A percentile compares a stretch with the other conserved stretches of the same genome.
Evolutionary conservation across 2,329 filamentous ascomycete genomes (phyloP).

Genomic region (Scleromitrula shiraiana): DNA sequence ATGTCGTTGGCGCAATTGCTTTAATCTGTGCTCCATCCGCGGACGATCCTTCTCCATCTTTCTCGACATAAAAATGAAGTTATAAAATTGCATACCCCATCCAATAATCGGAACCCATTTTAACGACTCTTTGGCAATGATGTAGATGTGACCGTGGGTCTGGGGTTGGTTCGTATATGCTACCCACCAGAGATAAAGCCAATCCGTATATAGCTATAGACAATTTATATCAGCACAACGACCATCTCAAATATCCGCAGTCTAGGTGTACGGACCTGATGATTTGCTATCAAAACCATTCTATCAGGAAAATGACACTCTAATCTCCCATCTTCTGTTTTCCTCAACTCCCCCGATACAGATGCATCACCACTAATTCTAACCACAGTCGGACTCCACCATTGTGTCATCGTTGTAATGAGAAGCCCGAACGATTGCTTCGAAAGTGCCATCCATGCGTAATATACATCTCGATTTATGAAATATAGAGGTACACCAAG

Average conservation of each 20-base stretch:
- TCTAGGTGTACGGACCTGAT: conserved; percentile 56
- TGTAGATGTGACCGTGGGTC: conserved; percentile 82
- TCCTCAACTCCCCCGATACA: conserved; percentile 65
- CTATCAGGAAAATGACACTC: conserved; percentile 75
- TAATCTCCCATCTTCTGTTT: conserved; percentile 63
- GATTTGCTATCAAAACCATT: conserved; percentile 78
- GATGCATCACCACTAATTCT: conserved; percentile 77
- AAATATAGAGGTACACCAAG: conserved; percentile 70
- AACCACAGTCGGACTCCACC: conserved; percentile 79
- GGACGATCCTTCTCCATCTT: conserved; percentile 77
- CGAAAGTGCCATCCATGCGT: conserved; percentile 79
- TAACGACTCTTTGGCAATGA: conserved; percentile 82
- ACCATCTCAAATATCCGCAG: not conserved
- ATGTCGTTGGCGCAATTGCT: conserved; percentile 55
- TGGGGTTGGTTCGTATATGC: conserved; percentile 69
- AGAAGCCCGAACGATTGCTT: conserved; percentile 77
- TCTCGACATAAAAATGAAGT: conserved; percentile 86
- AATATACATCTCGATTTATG: conserved; percentile 68
- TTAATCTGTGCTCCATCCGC: conserved; percentile 65
- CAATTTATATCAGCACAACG: conserved; percentile 18
- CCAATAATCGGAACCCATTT: conserved; percentile 75
- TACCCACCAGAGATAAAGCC: conserved; percentile 90
- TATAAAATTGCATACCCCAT: conserved; percentile 74
- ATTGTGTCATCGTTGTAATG: conserved; percentile 72
- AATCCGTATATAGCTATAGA: conserved; percentile 71